Evolutionary conservation across 2,329 filamentous ascomycete species (phyloP), one percentile per base, ranked within the genome.

Genomic region (Nemania abortiva): DNA sequence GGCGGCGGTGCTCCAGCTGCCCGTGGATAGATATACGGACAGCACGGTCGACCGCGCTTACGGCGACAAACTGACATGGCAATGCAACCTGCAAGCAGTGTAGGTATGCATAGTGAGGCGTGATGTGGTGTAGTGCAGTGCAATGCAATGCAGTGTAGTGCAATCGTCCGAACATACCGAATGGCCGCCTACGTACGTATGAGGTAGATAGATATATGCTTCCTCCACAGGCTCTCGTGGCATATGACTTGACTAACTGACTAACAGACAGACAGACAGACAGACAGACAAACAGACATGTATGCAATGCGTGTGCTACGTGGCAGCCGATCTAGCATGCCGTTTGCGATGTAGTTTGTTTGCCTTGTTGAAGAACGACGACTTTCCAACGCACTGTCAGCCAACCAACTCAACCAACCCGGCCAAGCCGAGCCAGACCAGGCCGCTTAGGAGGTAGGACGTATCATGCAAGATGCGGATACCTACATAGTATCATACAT

Each of bases 261-360:
- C n/a, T 6, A 18, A 47, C 18, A 7, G 13, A 20, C 2, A n/a
- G 15, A 15, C 13, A 6, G n/a, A 37, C 3, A 20, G 18, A 31
- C 9, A 20, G 27, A 34, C 20, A 22, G 9, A 27, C 49, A 22
- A 13, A 52, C n/a, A 52, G n/a, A 18, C 49, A 49, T 61, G 37
- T 34, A 54, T 67, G 68, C 61, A 55, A 29, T 64, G 42, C 29
- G 64, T 49, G 65, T 70, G 61, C 65, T 70, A 70, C 68, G 68
- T 70, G 68, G 68, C 65, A 24, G 45, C 58, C 15, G 29, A 63
- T 63, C 58, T 59, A 29, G 65, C 60, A 70, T 27, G 59, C 65
- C 47, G 61, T 58, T 56, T 68, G 64, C 50, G 49, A 57, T 39
- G 31, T 42, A 34, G 18, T 27, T 13, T 50, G 20, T 18, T 53